Evolutionary conservation across 2,329 filamentous ascomycete genomes (phyloP), one percentile per base, ranked within the genome.

Genomic region (Pyrenochaeta sp.): DNA sequence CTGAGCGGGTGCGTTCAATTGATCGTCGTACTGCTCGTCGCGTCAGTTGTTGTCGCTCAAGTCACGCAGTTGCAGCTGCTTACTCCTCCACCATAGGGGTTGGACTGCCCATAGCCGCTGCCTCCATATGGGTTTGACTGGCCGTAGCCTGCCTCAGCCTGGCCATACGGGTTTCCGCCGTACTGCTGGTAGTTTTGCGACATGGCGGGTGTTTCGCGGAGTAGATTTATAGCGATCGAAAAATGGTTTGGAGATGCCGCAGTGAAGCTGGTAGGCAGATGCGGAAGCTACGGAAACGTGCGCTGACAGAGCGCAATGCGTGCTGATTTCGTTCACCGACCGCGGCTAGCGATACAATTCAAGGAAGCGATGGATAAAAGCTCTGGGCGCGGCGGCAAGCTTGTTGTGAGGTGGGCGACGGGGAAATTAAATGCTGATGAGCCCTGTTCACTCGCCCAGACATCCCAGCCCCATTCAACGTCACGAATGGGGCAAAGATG

Each of bases 101-200:
- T 73, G 24, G 65, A 64, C 36, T 65, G 62, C 65, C 66, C 66
- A 51, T 76, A 73, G 43, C 71, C 68, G 27, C 61, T 69, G 34
- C 72, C 72, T 50, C 76, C 77, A 52, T 81, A 80, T 8, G 78
- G 77, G 61, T 80, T 78, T 28, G 69, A 66, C 28, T 62, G 62
- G 32, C 64, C 67, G 45, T 71, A 71, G 22, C 68, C 67, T 36
- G 60, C 67, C 53, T 76, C 80, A 79, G 77, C 62, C 54, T 69
- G 81, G 60, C 84, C 81, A 74, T 91, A 91, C 39, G 88, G 88
- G 72, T 90, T 90, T 62, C 80, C 80, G 62, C 79, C 75, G 65
- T 83, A 83, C 56, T 85, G 83, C 64, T 85, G 81, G 75, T 90
- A 89, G 58, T 73, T 73, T 64, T 71, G 64, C 69, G 73, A 73